Conservation (phyloP, 1,284 basidiomycete species). For the Tetrapyrgos nigripes region DNA sequence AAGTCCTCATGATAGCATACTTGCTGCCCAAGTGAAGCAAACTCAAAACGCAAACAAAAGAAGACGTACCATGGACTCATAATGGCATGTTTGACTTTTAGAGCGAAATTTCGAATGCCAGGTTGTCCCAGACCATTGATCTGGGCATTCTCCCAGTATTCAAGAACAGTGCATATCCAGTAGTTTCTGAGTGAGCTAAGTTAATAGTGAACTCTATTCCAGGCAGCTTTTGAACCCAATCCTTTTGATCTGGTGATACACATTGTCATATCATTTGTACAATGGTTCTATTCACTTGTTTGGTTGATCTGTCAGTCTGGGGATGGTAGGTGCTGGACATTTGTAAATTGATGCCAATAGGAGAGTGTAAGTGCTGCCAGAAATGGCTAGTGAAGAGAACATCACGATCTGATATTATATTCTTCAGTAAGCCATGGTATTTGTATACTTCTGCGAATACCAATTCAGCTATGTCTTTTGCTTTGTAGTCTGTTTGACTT, state of each 20-base stretch:
- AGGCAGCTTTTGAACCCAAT: not conserved
- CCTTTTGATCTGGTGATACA: not conserved
- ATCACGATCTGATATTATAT: conserved; percentile 49
- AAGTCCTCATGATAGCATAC: too few relatives aligned
- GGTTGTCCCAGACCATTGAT: conserved; percentile 34
- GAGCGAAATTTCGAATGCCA: conserved; percentile 26
- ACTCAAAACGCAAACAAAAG: conserved; percentile 33
- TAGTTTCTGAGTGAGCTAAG: not conserved
- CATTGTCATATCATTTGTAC: conserved; percentile 1
- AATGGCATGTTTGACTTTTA: conserved; percentile 25
- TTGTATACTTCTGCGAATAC: conserved; percentile 41
- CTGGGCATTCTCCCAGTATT: conserved; percentile 31
- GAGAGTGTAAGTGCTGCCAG: conserved; percentile 38
- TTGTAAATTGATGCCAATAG: conserved; percentile 35
- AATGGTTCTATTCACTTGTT: conserved; percentile 32
- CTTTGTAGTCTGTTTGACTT: conserved; percentile 29
- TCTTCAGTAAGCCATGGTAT: conserved; percentile 41
- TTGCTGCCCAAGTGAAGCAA: too few relatives aligned
- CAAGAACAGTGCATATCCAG: not conserved
- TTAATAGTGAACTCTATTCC: not conserved
- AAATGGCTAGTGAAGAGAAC: conserved; percentile 45
- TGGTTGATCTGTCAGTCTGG: conserved; percentile 42
- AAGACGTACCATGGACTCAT: conserved; percentile 33
- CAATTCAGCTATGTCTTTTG: conserved; percentile 41
- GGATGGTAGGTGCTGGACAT: conserved; percentile 46